Conservation (phyloP, 1,284 basidiomycete genomes). For the Cutaneotrichosporon mucoides region DNA sequence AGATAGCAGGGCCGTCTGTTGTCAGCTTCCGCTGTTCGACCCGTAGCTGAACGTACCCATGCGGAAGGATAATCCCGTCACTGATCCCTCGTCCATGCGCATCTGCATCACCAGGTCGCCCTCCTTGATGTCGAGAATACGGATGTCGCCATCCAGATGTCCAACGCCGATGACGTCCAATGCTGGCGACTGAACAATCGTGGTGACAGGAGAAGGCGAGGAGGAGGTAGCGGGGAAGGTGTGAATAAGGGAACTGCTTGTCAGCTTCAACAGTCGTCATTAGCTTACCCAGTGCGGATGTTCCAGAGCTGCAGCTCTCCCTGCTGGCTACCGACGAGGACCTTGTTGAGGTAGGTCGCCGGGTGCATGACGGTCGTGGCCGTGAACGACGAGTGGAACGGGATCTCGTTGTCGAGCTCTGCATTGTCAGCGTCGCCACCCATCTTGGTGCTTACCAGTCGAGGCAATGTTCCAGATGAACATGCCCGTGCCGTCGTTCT, state of each 20-base stretch:
- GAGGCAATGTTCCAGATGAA: conserved; percentile 71
- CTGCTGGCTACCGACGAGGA: conserved; percentile 76
- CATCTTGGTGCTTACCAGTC: conserved; percentile 51
- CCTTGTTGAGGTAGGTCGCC: conserved; percentile 94
- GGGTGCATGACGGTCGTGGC: conserved; percentile 85
- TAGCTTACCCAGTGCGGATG: conserved; percentile 68
- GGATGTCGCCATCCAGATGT: conserved; percentile 79
- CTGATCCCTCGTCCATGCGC: conserved; percentile 71
- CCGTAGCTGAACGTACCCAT: conserved; percentile 59
- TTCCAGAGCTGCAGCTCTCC: conserved; percentile 94
- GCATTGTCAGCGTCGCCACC: conserved; percentile 19
- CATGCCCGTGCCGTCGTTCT: conserved; percentile 74
- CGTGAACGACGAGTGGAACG: conserved; percentile 62
- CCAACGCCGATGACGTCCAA: conserved; percentile 93
- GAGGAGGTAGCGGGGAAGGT: conserved; percentile 48
- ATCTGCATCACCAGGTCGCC: conserved; percentile 85
- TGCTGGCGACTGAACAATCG: conserved; percentile 85
- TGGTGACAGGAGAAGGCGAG: conserved; percentile 59
- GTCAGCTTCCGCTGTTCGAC: neutral
- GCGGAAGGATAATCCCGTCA: conserved; percentile 76
- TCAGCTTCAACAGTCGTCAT: neutral
- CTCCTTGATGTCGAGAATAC: conserved; percentile 81
- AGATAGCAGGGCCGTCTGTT: conserved; percentile 74
- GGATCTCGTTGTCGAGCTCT: conserved; percentile 52
- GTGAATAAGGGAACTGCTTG: conserved; percentile 51